Evolutionary conservation across 2,329 filamentous ascomycete species (phyloP).

Genomic region (Sporothrix curviconia): DNA sequence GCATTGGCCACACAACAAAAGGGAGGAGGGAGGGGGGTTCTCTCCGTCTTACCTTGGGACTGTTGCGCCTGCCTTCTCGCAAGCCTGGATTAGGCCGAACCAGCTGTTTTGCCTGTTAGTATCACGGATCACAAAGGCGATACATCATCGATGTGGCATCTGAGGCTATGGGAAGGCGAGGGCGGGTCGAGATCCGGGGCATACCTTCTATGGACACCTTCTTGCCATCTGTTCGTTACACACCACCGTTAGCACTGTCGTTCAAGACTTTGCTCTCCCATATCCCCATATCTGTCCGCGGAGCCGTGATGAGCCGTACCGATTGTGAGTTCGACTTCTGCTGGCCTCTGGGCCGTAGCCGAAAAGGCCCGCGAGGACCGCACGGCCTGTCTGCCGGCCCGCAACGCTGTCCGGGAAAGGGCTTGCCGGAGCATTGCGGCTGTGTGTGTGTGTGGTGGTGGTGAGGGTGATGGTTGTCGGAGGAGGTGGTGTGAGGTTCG

Average conservation of each 20-base stretch:
- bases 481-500: background rate
- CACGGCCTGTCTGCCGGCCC: conserved; percentile 53
- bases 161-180: too few species aligned
- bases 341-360: conserved; percentile 68
- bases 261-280: too few species aligned
- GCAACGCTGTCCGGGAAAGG: conserved; percentile 62
- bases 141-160: too few species aligned
- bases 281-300: too few species aligned
- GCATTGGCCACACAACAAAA: too few species aligned
- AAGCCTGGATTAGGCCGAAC: conserved; percentile 97
- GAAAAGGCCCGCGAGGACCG: conserved; percentile 71
- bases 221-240: conserved; percentile 71
- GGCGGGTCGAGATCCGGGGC: background rate
- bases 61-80: conserved; percentile 90
- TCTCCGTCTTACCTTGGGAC: conserved; percentile 68
- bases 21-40: too few species aligned
- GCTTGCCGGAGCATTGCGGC: conserved; percentile 61
- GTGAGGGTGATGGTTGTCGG: conserved; percentile 26
- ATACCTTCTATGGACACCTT: conserved; percentile 96
- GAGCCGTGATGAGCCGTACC: too few species aligned
- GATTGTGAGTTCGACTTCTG: conserved; percentile 95
- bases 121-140: background rate
- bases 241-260: conserved; percentile 13
- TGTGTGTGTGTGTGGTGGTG: conserved; percentile 23
- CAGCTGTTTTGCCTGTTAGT: conserved; percentile 55